A percentile compares a stretch with the other conserved stretches of the same genome.
These are phyloP conservation scores for Ophiostoma montium DNA, from an alignment of 2,329 filamentous ascomycete species.

Conservation along the genomic window DNA sequence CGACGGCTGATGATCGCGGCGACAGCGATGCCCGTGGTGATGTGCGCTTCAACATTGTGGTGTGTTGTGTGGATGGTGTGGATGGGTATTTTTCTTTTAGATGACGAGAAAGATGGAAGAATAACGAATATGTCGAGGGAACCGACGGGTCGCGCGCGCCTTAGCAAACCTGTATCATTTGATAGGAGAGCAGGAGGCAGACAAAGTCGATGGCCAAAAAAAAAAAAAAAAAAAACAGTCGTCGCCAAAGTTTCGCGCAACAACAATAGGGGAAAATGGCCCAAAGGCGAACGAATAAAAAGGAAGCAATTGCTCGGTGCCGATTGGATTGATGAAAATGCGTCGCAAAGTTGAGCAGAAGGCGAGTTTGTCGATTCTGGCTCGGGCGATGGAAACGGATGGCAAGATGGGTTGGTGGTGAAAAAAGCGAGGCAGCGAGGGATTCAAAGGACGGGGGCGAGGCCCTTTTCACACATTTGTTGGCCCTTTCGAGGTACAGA, in stretches of 20 bases:
- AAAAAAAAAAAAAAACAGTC: no score
- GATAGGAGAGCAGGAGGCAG: no score
- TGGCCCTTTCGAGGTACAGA: not conserved
- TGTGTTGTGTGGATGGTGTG: not conserved
- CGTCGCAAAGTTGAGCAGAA: not conserved
- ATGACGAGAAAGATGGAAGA: not conserved
- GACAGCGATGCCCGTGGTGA: conserved; percentile 30
- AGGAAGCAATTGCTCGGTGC: not conserved
- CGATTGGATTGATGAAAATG: not conserved
- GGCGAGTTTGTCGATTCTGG: not conserved
- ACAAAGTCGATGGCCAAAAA: no score
- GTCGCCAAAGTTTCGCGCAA: no score
- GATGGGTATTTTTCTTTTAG: not conserved
- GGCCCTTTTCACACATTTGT: not conserved
- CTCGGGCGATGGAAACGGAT: not conserved
- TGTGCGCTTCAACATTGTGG: conserved; percentile 13
- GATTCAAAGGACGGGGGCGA: not conserved
- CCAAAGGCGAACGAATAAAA: no score
- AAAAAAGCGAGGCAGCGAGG: not conserved
- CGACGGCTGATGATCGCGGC: conserved; percentile 31
- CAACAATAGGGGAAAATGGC: not conserved
- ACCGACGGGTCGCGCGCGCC: no score
- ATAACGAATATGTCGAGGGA: no score
- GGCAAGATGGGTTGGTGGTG: not conserved
- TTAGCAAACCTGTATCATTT: no score